Evolutionary conservation across 805 yeast genomes (phyloP), one percentile per base, ranked within the genome.

Genomic region (Candida alai): DNA sequence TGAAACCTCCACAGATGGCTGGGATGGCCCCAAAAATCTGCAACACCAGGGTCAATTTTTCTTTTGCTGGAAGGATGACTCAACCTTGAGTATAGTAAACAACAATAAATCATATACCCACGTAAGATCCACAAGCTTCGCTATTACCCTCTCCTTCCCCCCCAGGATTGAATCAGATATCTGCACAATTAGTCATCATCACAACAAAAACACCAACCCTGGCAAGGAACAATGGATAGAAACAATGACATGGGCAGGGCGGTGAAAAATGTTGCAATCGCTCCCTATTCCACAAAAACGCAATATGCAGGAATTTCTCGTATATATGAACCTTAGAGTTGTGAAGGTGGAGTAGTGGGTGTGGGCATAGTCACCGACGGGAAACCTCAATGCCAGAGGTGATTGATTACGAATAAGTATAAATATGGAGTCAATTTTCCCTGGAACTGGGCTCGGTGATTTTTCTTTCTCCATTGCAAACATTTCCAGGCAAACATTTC

Each of bases 171-270:
- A 13, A 21, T 21, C 16, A 11, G 14, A 16, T 26, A 16, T 26
- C 17, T 26, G 28, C 9, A 14, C 7, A 18, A 26, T 26, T 26
- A 26, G 28, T 26, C 28, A 26, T 26, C 28, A 8, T 6, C 4
- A 3, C 10, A 7, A 26, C 10, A 3, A 26, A n/a, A 24, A 12
- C 15, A 26, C 15, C 28, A 26, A 9, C 6, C 28, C 4, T 11
- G 14, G 9, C 5, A 26, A 26, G 4, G 17, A 21, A 11, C 23
- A 9, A 21, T 21, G 28, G 13, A 4, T 9, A 24, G 18, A 14
- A 11, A 7, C 9, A 3, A 13, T 24, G 7, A 24, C 15, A 15
- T 18, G 16, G 28, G 16, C 11, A 9, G 17, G 16, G 13, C 28
- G 13, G 16, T 6, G 6, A 24, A 12, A 9, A 21, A 21, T 21